phyloP scores from a whole-genome alignment of 805 yeast species.

The Ogataea parapolymorpha region DNA sequence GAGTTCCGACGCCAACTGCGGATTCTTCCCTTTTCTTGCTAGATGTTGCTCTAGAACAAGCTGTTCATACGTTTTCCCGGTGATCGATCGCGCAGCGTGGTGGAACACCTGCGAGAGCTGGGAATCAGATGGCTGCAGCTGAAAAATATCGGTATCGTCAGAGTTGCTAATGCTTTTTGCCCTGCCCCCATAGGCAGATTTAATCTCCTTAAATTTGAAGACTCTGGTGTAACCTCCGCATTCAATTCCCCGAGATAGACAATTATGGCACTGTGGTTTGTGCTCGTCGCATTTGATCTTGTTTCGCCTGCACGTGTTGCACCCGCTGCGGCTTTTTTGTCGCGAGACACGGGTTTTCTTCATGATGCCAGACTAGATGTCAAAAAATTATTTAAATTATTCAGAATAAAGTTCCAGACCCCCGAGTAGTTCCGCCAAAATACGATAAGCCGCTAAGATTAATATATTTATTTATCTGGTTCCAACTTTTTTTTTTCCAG shows the following conservation, averaged over 20 bases:
- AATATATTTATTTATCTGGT: neutral
- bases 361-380: neutral
- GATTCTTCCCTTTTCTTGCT: slow-evolving; percentile 16
- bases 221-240: slow-evolving; percentile 21
- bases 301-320: slow-evolving; percentile 39
- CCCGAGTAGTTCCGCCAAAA: neutral
- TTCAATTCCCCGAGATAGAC: slow-evolving; percentile 28
- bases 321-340: slow-evolving; percentile 29
- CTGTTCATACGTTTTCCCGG: slow-evolving; percentile 17
- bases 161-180: neutral
- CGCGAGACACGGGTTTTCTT: neutral
- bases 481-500: neutral
- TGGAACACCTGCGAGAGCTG: slow-evolving; percentile 9
- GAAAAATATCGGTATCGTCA: neutral
- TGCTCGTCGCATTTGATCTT: slow-evolving; percentile 42
- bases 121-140: neutral
- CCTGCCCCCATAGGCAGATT: neutral
- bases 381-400: too few species aligned
- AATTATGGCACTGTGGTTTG: slow-evolving; percentile 38
- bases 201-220: slow-evolving; percentile 14
- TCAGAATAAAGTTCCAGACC: too few species aligned
- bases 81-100: slow-evolving; percentile 17
- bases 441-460: slow-evolving; percentile 1
- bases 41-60: slow-evolving; percentile 16
- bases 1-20: slow-evolving; percentile 16